These are phyloP conservation scores for Boletus hoseneyae DNA, from an alignment of 1,284 basidiomycete genomes.

Conservation along the genomic window DNA sequence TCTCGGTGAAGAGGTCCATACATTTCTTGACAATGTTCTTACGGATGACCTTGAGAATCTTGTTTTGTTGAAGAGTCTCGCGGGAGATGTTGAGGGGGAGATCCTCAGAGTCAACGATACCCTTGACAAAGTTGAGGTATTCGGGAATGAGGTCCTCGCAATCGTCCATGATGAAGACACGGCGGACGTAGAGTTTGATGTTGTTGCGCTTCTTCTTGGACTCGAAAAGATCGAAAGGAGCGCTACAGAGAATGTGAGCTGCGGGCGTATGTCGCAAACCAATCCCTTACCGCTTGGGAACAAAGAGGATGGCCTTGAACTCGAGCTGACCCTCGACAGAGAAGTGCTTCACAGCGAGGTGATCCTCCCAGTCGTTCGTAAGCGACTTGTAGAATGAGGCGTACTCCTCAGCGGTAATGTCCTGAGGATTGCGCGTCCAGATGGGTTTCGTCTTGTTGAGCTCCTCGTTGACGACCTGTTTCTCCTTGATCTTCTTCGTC, in stretches of 20 bases:
- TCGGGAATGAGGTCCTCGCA: constrained; percentile 99
- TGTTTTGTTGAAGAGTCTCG: constrained; percentile 99
- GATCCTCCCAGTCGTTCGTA: constrained; percentile 99
- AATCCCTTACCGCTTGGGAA: constrained; percentile 83
- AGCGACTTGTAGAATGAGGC: constrained; percentile 98
- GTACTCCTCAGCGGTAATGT: constrained; percentile 94
- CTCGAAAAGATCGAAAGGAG: constrained; percentile 99
- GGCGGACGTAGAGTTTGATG: constrained; percentile 99
- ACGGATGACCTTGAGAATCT: constrained; percentile 99
- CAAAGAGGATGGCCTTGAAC: constrained; percentile 98
- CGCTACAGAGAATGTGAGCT: constrained; percentile 45
- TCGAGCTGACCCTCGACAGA: constrained; percentile 99
- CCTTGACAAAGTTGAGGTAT: constrained; percentile 99
- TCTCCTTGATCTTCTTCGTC: constrained; percentile 97
- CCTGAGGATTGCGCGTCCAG: constrained; percentile 97
- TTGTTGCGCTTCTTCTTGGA: constrained; percentile 99
- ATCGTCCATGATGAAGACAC: constrained; percentile 99
- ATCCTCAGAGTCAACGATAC: constrained; percentile 99
- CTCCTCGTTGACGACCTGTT: constrained; percentile 89
- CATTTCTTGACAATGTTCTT: constrained; percentile 99
- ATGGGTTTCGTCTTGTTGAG: constrained; percentile 99
- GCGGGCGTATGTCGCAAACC: background rate
- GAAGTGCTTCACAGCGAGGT: constrained; percentile 99
- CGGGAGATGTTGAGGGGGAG: constrained; percentile 99
- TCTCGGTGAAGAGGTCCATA: constrained; percentile 93